phyloP scores from a whole-genome alignment of 2,329 filamentous ascomycete genomes.

The Phialemonium atrogriseum region DNA sequence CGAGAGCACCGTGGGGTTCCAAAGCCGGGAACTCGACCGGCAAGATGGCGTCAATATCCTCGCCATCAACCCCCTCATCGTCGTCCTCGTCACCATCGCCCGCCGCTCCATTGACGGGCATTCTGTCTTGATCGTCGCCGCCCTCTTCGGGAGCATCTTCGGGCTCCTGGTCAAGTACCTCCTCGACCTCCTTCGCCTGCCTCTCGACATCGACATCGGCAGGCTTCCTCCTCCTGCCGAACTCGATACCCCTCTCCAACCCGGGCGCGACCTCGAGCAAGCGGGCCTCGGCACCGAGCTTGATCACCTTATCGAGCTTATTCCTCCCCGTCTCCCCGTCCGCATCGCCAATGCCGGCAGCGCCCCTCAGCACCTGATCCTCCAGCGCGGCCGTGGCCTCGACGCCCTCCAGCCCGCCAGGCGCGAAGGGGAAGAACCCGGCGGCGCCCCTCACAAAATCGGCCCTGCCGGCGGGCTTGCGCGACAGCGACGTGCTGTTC shows the following conservation, averaged over 20 bases:
- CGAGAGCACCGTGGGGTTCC: conserved; percentile 71
- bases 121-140: conserved; percentile 18
- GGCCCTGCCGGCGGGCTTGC: conserved; percentile 77
- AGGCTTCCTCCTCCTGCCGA: conserved; percentile 51
- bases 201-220: conserved; percentile 52
- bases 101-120: conserved; percentile 13
- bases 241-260: conserved; percentile 67
- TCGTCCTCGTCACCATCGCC: conserved; percentile 19
- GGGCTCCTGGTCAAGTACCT: conserved; percentile 44
- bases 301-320: conserved; percentile 77
- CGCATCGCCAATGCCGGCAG: conserved; percentile 31
- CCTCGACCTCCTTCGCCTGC: conserved; percentile 61
- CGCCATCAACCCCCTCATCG: conserved; percentile 34
- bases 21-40: conserved; percentile 90
- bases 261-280: conserved; percentile 78
- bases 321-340: conserved; percentile 36
- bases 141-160: conserved; percentile 25
- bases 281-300: conserved; percentile 67
- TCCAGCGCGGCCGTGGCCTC: conserved; percentile 80
- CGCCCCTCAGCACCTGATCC: conserved; percentile 57
- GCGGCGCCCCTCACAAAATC: conserved; percentile 91
- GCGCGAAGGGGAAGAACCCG: conserved; percentile 90
- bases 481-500: conserved; percentile 81
- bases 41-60: conserved; percentile 75
- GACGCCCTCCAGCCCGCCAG: conserved; percentile 79